A percentile compares a stretch with the other conserved stretches of the same genome.
phyloP scores from a whole-genome alignment of 2,329 filamentous ascomycete species.

The Pestalotiopsis fici region DNA sequence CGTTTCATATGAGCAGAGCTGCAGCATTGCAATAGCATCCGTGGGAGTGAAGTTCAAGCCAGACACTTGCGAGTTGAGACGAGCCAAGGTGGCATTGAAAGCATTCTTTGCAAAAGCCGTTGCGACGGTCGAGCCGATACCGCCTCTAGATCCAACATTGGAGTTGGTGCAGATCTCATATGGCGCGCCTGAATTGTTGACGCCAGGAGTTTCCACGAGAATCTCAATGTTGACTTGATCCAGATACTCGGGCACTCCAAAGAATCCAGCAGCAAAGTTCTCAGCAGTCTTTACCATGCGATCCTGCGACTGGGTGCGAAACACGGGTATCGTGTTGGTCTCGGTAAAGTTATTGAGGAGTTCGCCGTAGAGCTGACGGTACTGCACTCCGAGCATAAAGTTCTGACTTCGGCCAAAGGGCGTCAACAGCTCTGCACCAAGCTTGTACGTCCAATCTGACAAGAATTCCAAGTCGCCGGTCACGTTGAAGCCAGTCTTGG shows the following conservation, averaged over 20 bases:
- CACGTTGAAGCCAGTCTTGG: conserved; percentile 31
- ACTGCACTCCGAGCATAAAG: conserved; percentile 39
- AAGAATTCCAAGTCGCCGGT: conserved; percentile 28
- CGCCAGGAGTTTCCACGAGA: conserved; percentile 26
- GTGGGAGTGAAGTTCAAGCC: conserved; percentile 31
- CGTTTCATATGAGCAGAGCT: conserved; percentile 34
- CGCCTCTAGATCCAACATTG: conserved; percentile 19
- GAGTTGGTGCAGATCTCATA: conserved; percentile 29
- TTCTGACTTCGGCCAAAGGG: conserved; percentile 40
- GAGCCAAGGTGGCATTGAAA: conserved; percentile 28
- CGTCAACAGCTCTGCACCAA: conserved; percentile 35
- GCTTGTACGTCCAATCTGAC: conserved; percentile 34
- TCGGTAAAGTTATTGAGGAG: conserved; percentile 44
- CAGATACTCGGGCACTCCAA: conserved; percentile 32
- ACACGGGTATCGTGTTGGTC: conserved; percentile 37
- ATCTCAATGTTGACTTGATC: conserved; percentile 34
- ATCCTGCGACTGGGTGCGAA: conserved; percentile 31
- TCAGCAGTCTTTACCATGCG: conserved; percentile 33
- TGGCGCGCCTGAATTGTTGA: conserved; percentile 31
- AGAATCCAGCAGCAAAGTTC: conserved; percentile 34
- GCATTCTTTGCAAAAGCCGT: conserved; percentile 22
- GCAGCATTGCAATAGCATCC: conserved; percentile 39
- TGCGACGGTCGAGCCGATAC: conserved; percentile 24
- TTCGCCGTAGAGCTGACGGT: conserved; percentile 41
- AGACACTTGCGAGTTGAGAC: conserved; percentile 27